Base-by-base conservation (phyloP, 2,329 filamentous ascomycete species). In the Thermomyces lanuginosus region DNA sequence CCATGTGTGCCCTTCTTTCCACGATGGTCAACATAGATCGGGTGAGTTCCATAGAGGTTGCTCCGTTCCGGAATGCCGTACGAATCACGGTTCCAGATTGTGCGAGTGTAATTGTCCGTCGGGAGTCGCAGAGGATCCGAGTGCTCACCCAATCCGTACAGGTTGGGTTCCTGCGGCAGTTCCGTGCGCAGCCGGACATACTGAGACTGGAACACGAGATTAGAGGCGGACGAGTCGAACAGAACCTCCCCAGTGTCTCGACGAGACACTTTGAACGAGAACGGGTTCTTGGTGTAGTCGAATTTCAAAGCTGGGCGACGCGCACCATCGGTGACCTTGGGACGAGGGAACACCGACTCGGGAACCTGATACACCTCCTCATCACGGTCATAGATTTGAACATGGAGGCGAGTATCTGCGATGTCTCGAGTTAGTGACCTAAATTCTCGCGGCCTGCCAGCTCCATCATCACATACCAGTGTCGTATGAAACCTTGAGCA, bases 111-210 rank as follows among this genome's bases (percentile, higher is more conserved):
- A 48, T 76, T 66, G 16, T 65, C 71, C 0, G 69, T 76, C 34
- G 72, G 71, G 32, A 83, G 58, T 24, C 67, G 64, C 41, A 82
- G 71, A 1, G 71, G 60, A 38, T 84, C 78, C 2, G 68, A 73
- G 45, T 82, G 76, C 51, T 86, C 79, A 18, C 80, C 80, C 2
- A 86, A 61, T 1, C 81, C 80, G 44, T 89, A 89, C 4, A 89
- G 55, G 40, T 76, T 69, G 0, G 78, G 76, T 28, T 71, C 58
- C 1, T 66, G 49, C 0, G 80, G 78, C 7, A 89, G 59, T 33
- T 61, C 66, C 2, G 79, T 84, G 22, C 76, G 66, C 32, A 86
- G 59, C 11, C 73, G 69, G 13, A 89, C 51, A 41, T 82, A 89
- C 48, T 89, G 79, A 7, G 69, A 70, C 52, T 89, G 74, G 40